Base-by-base conservation (phyloP, 495 filamentous ascomycete species). In the Cercophora newfieldiana region DNA sequence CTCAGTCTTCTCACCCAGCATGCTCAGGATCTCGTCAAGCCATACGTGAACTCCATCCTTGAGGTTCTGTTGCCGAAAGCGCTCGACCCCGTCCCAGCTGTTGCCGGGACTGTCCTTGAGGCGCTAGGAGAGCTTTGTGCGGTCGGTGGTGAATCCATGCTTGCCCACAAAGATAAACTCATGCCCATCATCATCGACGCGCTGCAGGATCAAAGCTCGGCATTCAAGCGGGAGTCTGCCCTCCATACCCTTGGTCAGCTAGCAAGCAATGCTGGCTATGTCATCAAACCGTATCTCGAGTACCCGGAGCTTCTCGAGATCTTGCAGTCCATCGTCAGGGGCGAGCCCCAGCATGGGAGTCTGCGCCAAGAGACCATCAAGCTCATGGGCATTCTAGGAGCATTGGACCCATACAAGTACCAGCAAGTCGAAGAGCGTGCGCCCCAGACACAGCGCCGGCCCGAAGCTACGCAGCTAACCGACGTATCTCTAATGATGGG, bases 401-500 rank as follows among this genome's bases (percentile, higher is more conserved):
- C 95, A 47, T 78, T 98, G 44, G 95, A 98, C 72, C 95, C 95
- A 1, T 97, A 99, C 78, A 96, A 92, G 71, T 92, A 98, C 75
- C 94, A 68, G 77, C 85, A 88, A 77, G 85, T 86, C 48, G 82
- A 86, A 69, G 85, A 90, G 69, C 80, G 83, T 63, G 85, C 86
- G 16, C 87, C 88, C 0, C 87, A 90, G 66, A 82, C 81, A 61
- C 83, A 89, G 68, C 81, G 86, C 12, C 81, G 82, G 21, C 82
- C 83, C 28, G 88, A 91, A 71, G 82, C 86, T 7, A 81, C 80
- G 37, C 82, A 84, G 28, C 86, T 95, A 61, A 96, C 93, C 16
- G 95, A 99, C 80, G 96, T 99, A 56, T 93, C 93, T 16, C 83
- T 99, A 22, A 97, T 99, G 80, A 98, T 99, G 93, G 90, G 90